A percentile compares a stretch with the other conserved stretches of the same genome.
phyloP scores from a whole-genome alignment of 1,284 basidiomycete genomes.

The Coniferiporia weirii region DNA sequence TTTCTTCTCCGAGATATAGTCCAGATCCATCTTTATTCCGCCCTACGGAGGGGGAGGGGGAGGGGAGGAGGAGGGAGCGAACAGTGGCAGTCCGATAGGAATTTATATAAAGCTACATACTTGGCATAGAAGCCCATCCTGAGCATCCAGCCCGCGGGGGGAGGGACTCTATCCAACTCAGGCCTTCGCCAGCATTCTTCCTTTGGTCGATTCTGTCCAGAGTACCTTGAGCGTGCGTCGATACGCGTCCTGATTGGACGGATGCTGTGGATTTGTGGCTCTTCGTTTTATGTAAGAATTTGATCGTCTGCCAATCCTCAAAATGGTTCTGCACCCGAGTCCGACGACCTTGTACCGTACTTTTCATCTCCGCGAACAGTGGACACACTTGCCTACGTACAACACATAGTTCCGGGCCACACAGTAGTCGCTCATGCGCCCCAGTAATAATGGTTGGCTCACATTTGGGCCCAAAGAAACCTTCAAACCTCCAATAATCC shows the following conservation, averaged over 20 bases:
- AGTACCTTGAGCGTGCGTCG: slow-evolving; percentile 6
- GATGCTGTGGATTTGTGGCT: background rate
- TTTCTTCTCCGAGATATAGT: background rate
- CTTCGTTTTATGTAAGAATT: background rate
- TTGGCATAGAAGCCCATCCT: too few species aligned
- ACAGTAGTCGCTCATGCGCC: too few species aligned
- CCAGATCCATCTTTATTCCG: background rate
- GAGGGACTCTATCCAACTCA: too few species aligned
- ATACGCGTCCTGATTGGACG: background rate
- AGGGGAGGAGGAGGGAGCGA: background rate
- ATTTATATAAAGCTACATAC: background rate
- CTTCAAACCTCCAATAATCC: too few species aligned
- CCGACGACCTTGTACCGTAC: too few species aligned
- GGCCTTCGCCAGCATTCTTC: background rate
- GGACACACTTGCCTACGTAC: background rate
- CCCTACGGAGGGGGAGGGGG: too few species aligned
- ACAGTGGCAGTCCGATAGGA: background rate
- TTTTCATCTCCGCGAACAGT: background rate
- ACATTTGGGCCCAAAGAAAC: too few species aligned
- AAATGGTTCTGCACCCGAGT: background rate
- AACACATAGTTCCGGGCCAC: background rate
- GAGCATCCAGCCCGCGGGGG: too few species aligned
- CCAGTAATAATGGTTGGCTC: too few species aligned
- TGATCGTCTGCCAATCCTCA: background rate
- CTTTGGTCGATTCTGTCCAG: background rate